Evolutionary conservation across 2,329 filamentous ascomycete species (phyloP).

Genomic region (Scopulariopsis brevicaulis): DNA sequence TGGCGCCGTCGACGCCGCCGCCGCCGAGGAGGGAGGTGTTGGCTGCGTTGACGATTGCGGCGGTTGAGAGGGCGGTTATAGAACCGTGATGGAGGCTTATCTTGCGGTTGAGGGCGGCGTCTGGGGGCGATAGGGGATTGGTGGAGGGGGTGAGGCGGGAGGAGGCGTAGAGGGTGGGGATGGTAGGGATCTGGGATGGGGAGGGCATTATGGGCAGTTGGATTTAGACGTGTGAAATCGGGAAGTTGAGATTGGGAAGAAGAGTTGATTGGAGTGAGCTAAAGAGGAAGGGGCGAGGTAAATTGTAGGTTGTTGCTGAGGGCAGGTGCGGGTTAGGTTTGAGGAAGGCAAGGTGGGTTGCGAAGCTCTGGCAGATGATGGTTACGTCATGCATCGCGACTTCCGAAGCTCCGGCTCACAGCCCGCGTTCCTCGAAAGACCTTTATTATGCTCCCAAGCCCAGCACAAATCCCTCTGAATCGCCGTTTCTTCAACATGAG

Average conservation of each 20-base stretch:
- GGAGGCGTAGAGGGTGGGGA: conserved; percentile 55
- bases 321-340: background rate
- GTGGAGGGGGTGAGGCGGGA: conserved; percentile 11
- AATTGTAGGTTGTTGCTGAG: background rate
- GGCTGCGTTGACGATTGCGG: conserved; percentile 88
- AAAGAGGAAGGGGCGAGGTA: background rate
- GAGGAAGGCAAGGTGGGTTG: background rate
- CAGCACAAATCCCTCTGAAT: no score
- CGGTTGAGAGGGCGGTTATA: conserved; percentile 68
- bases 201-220: background rate
- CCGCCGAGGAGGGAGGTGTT: conserved; percentile 71
- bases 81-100: conserved; percentile 63
- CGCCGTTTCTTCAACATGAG: no score
- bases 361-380: background rate
- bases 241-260: background rate
- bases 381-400: background rate
- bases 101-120: conserved; percentile 52
- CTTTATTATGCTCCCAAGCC: no score
- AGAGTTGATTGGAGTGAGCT: background rate
- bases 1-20: conserved; percentile 83
- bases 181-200: conserved; percentile 40
- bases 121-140: conserved; percentile 16
- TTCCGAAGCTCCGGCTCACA: background rate
- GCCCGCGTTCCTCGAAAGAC: no score
- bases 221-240: background rate